Base-by-base conservation (phyloP, 129 eudicot genomes). In the Lactuca saligna region DNA sequence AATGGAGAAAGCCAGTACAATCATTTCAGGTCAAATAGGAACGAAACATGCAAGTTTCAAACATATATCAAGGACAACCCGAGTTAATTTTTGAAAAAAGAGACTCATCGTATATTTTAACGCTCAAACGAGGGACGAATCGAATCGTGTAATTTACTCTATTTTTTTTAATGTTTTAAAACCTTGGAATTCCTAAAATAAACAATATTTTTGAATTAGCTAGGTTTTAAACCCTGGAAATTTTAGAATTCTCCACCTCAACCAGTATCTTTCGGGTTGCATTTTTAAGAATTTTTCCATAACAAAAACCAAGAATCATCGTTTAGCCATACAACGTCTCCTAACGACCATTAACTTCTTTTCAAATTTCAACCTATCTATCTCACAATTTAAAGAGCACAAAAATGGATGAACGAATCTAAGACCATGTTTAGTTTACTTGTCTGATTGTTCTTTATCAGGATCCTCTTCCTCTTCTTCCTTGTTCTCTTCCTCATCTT, bases 401-500 rank as follows among this genome's bases (percentile, higher is more conserved):
- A 75, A 75, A 75, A 75, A 59, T 60, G 37, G 34, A 58, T 12
- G 3, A n/a, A 53, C 20, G 16, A 10, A 65, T 65, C 71, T 4
- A 13, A 0, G 2, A 61, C 1, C 29, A 25, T 25, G 29, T 25
- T 25, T 25, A 25, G 63, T 48, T 67, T 67, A 75, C 25, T 60
- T 59, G 74, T 75, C 80, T 37, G 63, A 25, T 14, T 75, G 74
- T 38, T 75, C 63, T 59, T 67, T 75, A 46, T 75, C 74, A 3
- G 80, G 80, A 68, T 75, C 80, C 14, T 75, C 82, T 65, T 76
- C 72, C 17, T 83, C 84, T 57, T 79, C 70, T 57, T 79, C 87
- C 15, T 74, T 79, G 49, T 83, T 75, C 68, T 70, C 80, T 55
- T 78, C 89, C 9, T 84, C 87, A 33, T 84, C 91, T n/a, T 83